A percentile compares a stretch with the other conserved stretches of the same genome.
Conservation (phyloP, 1,284 basidiomycete species). For the Leccinum subfulvum region DNA sequence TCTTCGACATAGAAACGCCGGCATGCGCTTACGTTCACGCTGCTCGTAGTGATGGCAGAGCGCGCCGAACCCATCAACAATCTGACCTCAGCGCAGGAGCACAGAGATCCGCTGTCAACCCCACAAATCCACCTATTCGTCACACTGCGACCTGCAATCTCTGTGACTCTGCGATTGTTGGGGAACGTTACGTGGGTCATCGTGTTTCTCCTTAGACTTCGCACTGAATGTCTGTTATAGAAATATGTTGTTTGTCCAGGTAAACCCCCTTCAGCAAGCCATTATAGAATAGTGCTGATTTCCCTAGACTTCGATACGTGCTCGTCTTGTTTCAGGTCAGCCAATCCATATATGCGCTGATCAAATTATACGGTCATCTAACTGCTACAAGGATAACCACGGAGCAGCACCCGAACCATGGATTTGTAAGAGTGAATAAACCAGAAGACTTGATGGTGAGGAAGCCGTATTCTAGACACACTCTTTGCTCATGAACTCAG, state of each 20-base stretch:
- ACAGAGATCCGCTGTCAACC: neutral
- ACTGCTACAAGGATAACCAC: constrained; percentile 49
- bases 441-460: constrained; percentile 56
- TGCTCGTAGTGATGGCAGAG: constrained; percentile 38
- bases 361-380: constrained; percentile 5
- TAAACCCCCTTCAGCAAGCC: constrained; percentile 10
- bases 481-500: constrained; percentile 17
- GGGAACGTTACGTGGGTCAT: constrained; percentile 63
- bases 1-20: constrained; percentile 64
- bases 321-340: constrained; percentile 62
- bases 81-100: constrained; percentile 5
- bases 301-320: constrained; percentile 71
- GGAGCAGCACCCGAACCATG: constrained; percentile 76
- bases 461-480: neutral
- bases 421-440: constrained; percentile 68
- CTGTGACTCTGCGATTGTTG: constrained; percentile 69
- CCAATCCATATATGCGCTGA: neutral
- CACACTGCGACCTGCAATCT: constrained; percentile 72
- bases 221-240: constrained; percentile 34
- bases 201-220: constrained; percentile 6
- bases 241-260: constrained; percentile 70
- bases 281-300: constrained; percentile 12
- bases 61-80: constrained; percentile 1
- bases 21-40: constrained; percentile 65
- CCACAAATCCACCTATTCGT: constrained; percentile 29